Evolutionary conservation across 2,329 filamentous ascomycete genomes (phyloP).

Genomic region (Epicoccum nigrum): DNA sequence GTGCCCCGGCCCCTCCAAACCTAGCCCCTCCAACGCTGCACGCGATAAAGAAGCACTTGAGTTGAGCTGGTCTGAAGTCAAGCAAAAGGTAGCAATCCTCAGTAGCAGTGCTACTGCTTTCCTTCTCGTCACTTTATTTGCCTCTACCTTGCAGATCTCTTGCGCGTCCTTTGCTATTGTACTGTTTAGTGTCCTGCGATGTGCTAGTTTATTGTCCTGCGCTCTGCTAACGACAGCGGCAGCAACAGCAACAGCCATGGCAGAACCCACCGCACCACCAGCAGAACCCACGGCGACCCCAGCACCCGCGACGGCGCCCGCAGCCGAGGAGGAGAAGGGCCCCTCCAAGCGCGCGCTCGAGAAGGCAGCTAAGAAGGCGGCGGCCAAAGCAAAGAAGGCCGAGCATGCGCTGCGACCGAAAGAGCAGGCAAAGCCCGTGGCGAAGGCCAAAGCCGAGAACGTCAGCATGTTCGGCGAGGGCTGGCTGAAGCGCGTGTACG

Average conservation of each 20-base stretch:
- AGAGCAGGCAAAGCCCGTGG: constrained; percentile 40
- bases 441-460: constrained; percentile 37
- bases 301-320: constrained; percentile 14
- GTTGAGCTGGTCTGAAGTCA: no score
- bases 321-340: constrained; percentile 41
- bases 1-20: no score
- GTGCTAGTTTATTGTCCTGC: constrained; percentile 7
- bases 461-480: constrained; percentile 55
- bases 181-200: constrained; percentile 1
- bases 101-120: no score
- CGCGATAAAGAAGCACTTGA: no score
- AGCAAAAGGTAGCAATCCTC: no score
- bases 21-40: no score
- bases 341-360: constrained; percentile 57
- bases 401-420: constrained; percentile 51
- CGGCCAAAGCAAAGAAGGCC: constrained; percentile 52
- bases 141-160: no score
- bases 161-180: no score
- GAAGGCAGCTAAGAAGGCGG: constrained; percentile 58
- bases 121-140: background rate
- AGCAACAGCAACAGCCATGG: constrained; percentile 23
- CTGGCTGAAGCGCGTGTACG: constrained; percentile 58
- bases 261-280: constrained; percentile 31
- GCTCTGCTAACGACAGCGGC: constrained; percentile 10
- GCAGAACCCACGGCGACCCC: no score